Evolutionary conservation across 176 grass and related monocot genomes (phyloP), one percentile per base, ranked within the genome.

Genomic region (Aegilops tauschii): DNA sequence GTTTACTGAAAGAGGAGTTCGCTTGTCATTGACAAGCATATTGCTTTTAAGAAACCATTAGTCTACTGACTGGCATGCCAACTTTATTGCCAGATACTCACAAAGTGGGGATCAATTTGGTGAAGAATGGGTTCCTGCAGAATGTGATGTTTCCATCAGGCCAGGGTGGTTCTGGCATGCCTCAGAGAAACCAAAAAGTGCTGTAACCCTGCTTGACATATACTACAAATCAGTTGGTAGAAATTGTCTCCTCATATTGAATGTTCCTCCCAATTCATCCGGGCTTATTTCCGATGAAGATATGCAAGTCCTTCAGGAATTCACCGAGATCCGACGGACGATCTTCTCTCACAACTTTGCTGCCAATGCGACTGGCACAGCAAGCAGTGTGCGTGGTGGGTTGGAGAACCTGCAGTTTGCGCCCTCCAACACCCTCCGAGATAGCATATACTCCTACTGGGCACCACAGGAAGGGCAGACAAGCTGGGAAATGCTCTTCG

Each of bases 201-300:
- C 77, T 4, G 44, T 76, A 81, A 87, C 32, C 28, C 75, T 98
- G 11, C 96, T 98, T 63, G 92, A 94, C 49, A 96, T 98, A 89
- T 98, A 96, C 76, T 98, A 98, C 80, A 96, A 94, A 82, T 98
- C 94, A 61, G 93, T 98, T 67, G 96, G 96, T 69, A 88, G 96
- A 80, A 98, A 98, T 72, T 98, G 96, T 83, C 92, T 96, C 36
- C 88, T 98, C 83, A 93, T 96, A 76, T 34, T 98, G 81, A 98
- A 98, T 84, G 94, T 96, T 65, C 96, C 96, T 61, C 96, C 93
- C 52, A 98, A 98, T 88, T 90, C 92, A 70, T 91, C 92, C 0
- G 93, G 96, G 21, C 90, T 98, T 28, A 87, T 98, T 73, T 89
- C 92, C 5, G 76, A 95, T 50, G 93, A 94, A 90, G 96, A 96